These are phyloP conservation scores for Linaria vulgaris DNA, from an alignment of 257 asterid genomes.

Conservation along the genomic window DNA sequence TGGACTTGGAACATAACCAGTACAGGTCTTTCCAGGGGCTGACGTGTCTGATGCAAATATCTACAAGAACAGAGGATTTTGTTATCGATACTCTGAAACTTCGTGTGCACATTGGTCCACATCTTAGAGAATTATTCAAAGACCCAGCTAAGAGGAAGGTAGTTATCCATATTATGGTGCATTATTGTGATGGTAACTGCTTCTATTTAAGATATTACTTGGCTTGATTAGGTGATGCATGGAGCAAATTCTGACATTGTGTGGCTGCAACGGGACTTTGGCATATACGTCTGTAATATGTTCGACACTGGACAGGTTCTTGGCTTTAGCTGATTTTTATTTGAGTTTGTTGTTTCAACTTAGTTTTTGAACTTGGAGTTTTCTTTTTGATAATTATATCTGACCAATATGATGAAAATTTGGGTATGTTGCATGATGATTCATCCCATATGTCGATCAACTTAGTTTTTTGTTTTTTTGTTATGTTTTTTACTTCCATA, in stretches of 20 bases:
- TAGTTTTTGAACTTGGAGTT: slow-evolving; percentile 2
- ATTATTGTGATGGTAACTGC: slow-evolving; percentile 20
- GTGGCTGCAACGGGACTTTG: slow-evolving; percentile 98
- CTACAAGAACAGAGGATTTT: slow-evolving; percentile 94
- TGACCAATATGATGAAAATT: neutral
- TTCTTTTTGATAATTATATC: neutral
- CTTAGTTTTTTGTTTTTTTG: neutral
- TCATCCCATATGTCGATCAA: neutral
- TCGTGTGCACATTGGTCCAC: slow-evolving; percentile 86
- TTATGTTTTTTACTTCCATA: neutral
- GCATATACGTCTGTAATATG: slow-evolving; percentile 94
- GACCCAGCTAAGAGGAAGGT: slow-evolving; percentile 93
- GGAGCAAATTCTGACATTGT: slow-evolving; percentile 89
- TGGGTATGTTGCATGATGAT: neutral
- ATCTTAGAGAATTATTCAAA: slow-evolving; percentile 84
- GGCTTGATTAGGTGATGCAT: slow-evolving; percentile 79
- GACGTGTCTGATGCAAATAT: slow-evolving; percentile 98
- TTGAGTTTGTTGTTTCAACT: neutral
- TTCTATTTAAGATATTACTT: slow-evolving; percentile 19
- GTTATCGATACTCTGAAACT: slow-evolving; percentile 88
- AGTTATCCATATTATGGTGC: slow-evolving; percentile 19
- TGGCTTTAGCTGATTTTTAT: slow-evolving; percentile 26
- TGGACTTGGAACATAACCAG: slow-evolving; percentile 98
- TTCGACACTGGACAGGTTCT: slow-evolving; percentile 98
- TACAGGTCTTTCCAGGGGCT: slow-evolving; percentile 95